Conservation (phyloP, 2,329 filamentous ascomycete species). For the Penicillium sp. region DNA sequence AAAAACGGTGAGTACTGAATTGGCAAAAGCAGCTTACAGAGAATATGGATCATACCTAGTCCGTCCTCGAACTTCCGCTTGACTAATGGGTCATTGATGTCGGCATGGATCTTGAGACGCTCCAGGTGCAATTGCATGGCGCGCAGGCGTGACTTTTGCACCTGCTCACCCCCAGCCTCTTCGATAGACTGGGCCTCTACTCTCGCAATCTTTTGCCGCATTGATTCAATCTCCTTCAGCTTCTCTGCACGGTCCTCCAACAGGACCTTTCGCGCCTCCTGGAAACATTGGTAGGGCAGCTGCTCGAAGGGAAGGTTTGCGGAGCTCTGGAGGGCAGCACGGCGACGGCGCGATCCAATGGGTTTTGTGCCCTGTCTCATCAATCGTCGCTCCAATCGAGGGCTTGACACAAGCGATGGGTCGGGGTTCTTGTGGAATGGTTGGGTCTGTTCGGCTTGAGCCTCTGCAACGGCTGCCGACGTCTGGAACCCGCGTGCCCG, state of each 20-base stretch:
- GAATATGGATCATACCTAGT: constrained; percentile 61
- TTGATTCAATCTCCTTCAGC: constrained; percentile 68
- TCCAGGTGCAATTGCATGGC: constrained; percentile 75
- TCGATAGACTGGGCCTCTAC: constrained; percentile 62
- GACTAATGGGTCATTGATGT: constrained; percentile 92
- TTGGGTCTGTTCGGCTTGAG: constrained; percentile 44
- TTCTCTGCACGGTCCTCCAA: constrained; percentile 80
- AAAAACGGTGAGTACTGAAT: constrained; percentile 15
- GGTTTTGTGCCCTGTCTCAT: constrained; percentile 69
- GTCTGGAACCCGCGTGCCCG: constrained; percentile 53
- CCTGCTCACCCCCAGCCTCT: constrained; percentile 62
- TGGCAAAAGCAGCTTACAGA: neutral
- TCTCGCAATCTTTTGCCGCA: constrained; percentile 68
- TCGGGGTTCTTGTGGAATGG: constrained; percentile 54
- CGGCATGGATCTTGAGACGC: constrained; percentile 80
- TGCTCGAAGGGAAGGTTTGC: constrained; percentile 82
- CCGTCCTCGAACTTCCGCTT: constrained; percentile 95
- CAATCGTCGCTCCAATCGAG: constrained; percentile 67
- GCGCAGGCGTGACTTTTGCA: constrained; percentile 67
- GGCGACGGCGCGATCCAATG: constrained; percentile 81
- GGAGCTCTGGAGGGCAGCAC: constrained; percentile 68
- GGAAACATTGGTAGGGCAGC: constrained; percentile 95
- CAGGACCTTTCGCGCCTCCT: constrained; percentile 86
- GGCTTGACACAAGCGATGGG: constrained; percentile 68
- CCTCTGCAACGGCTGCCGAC: constrained; percentile 48